A percentile compares a stretch with the other conserved stretches of the same genome.
Conservation (phyloP, 352 stramenopile genomes). For the Phytophthora capsici region DNA sequence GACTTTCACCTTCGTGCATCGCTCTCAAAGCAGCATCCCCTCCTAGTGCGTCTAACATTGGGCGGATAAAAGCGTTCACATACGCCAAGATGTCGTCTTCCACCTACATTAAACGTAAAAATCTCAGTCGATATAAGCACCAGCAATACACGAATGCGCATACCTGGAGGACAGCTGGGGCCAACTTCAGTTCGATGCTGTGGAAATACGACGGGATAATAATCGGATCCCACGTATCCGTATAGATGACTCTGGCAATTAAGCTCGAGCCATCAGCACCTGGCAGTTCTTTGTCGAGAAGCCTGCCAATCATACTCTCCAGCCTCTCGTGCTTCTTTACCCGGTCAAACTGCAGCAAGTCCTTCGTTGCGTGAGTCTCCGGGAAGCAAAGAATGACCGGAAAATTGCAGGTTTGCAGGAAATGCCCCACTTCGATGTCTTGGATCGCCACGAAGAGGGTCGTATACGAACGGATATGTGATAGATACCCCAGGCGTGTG, state of each 20-base stretch:
- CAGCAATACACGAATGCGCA: not conserved
- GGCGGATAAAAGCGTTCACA: slow-evolving; percentile 51
- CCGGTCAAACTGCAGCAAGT: slow-evolving; percentile 44
- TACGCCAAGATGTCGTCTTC: slow-evolving; percentile 65
- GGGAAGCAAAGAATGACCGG: slow-evolving; percentile 69
- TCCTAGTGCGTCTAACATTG: slow-evolving; percentile 47
- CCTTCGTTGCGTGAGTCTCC: slow-evolving; percentile 28
- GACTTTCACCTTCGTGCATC: not conserved
- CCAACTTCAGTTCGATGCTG: slow-evolving; percentile 62
- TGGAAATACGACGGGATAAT: slow-evolving; percentile 72
- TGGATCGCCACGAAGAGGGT: slow-evolving; percentile 56
- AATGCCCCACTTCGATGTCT: slow-evolving; percentile 72
- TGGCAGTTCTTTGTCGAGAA: slow-evolving; percentile 58
- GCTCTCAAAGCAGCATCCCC: slow-evolving; percentile 14
- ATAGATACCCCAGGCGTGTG: slow-evolving; percentile 66
- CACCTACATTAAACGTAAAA: slow-evolving; percentile 35
- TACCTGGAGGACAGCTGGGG: slow-evolving; percentile 77
- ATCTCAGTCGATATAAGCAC: not conserved
- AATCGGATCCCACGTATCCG: slow-evolving; percentile 53
- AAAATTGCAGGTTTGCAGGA: slow-evolving; percentile 76
- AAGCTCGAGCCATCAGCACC: slow-evolving; percentile 38
- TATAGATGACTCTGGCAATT: slow-evolving; percentile 57
- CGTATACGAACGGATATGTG: slow-evolving; percentile 69
- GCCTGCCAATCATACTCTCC: slow-evolving; percentile 26
- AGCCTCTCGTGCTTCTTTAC: slow-evolving; percentile 50